These are phyloP conservation scores for Jamesozyma gamospora DNA, from an alignment of 805 yeast genomes.

Conservation along the genomic window DNA sequence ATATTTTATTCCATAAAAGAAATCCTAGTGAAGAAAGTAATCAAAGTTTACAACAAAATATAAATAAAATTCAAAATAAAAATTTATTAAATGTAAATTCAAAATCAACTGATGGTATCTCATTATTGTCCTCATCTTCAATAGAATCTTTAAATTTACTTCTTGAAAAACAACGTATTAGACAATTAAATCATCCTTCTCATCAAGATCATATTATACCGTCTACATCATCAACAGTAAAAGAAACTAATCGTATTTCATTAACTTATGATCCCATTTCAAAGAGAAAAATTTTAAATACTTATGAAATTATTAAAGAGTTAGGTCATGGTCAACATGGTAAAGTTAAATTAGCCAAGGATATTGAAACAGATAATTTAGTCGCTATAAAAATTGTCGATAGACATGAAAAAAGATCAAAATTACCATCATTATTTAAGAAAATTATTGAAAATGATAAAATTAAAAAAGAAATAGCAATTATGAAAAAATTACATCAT, in stretches of 20 bases:
- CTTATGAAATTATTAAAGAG: slow-evolving; percentile 81
- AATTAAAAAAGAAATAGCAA: slow-evolving; percentile 81
- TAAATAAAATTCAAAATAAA: neutral
- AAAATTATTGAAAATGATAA: slow-evolving; percentile 55
- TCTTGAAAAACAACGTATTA: slow-evolving; percentile 33
- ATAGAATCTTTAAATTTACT: slow-evolving; percentile 28
- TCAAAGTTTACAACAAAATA: neutral
- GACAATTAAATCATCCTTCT: slow-evolving; percentile 34
- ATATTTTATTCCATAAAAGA: neutral
- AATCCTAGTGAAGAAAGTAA: neutral
- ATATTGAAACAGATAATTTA: slow-evolving; percentile 46
- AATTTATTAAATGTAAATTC: neutral
- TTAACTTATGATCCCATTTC: slow-evolving; percentile 86
- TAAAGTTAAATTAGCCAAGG: slow-evolving; percentile 84
- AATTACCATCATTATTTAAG: slow-evolving; percentile 7
- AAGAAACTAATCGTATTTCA: slow-evolving; percentile 72
- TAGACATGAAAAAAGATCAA: slow-evolving; percentile 39
- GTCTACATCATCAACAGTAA: slow-evolving; percentile 36
- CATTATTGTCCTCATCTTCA: slow-evolving; percentile 17
- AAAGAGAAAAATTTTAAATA: slow-evolving; percentile 71
- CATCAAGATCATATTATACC: slow-evolving; percentile 27
- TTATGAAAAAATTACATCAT: slow-evolving; percentile 87
- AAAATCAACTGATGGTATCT: slow-evolving; percentile 6
- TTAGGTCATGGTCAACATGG: slow-evolving; percentile 98
- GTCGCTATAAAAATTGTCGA: slow-evolving; percentile 93